Base-by-base conservation (phyloP, 2,329 filamentous ascomycete species). In the Lizonia empirigonia region DNA sequence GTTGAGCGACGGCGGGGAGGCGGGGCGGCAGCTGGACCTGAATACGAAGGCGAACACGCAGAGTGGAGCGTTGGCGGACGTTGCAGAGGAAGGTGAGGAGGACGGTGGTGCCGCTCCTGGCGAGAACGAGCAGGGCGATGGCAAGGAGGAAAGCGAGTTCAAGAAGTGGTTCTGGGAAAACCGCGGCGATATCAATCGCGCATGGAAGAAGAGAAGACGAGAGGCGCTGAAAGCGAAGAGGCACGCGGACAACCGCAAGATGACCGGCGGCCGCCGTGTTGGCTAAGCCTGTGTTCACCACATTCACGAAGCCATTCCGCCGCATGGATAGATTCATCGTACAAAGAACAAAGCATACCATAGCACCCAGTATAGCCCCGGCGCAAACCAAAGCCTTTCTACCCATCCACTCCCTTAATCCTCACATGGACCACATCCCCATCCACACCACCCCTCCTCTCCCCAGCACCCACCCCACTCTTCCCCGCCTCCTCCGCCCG, bases 201-300 rank as follows among this genome's bases (percentile, higher is more conserved):
- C 74, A 35, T 81, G 78, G 78, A 80, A 80, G 71, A 82, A 80
- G 71, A 73, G 82, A 56, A 74, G 83, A 52, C 73, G 84, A 45
- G 84, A 86, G 55, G 81, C 80, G 37, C 76, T 82, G 52, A 87
- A 87, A 74, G 77, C 81, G 53, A 80, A 83, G 66, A 73, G 84
- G 59, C 80, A 85, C 69, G 77, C 77, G 57, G 83, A 85, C 65
- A 86, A 86, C 64, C 77, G 79, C 64, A 78, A 77, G 64, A 73
- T 80, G 50, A 58, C 55, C 13, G 59, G 63, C 16, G 55, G 50
- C 1, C 50, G 58, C 16, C 50, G 55, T 4, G 38, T 59, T 1
- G 22, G 16, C 1, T 55, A n/a, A n/a, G n/a, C n/a, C n/a, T n/a
- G n/a, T n/a, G n/a, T n/a, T n/a, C n/a, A n/a, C n/a, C n/a, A n/a